A percentile compares a stretch with the other conserved stretches of the same genome.
phyloP scores from a whole-genome alignment of 2,329 filamentous ascomycete genomes.

The Trichophyton benhamiae region DNA sequence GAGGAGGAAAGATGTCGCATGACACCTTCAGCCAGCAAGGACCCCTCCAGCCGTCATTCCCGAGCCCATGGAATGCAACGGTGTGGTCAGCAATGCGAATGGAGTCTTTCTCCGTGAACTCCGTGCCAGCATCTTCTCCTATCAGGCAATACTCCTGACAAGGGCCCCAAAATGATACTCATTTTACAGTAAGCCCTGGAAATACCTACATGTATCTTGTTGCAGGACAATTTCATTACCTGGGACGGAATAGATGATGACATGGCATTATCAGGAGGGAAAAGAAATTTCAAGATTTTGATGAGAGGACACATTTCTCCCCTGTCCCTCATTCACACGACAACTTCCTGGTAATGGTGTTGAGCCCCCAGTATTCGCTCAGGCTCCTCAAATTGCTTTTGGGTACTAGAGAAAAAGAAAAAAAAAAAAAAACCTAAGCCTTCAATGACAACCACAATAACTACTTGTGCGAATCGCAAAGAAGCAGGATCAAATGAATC shows the following conservation, averaged over 20 bases:
- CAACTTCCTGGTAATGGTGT: not conserved
- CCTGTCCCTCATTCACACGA: not conserved
- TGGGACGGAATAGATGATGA: not conserved
- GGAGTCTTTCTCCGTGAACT: not conserved
- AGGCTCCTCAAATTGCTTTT: not conserved
- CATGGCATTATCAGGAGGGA: not conserved
- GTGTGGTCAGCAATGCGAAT: not conserved
- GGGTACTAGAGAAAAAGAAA: not conserved
- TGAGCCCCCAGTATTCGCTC: not conserved
- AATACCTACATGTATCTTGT: not conserved
- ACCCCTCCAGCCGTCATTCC: not conserved
- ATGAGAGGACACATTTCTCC: not conserved
- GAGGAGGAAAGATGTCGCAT: slow-evolving; percentile 3
- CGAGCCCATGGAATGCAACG: not conserved
- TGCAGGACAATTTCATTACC: not conserved
- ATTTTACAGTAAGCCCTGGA: not conserved
- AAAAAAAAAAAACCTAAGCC: no score
- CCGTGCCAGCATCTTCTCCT: not conserved
- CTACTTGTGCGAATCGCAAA: not conserved
- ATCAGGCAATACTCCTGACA: not conserved
- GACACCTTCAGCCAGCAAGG: not conserved
- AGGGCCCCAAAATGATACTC: not conserved
- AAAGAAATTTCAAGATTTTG: not conserved
- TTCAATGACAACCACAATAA: no score
- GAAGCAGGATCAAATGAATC: not conserved